These are phyloP conservation scores for Tolypocladium inflatum DNA, from an alignment of 2,329 filamentous ascomycete genomes.

Conservation along the genomic window DNA sequence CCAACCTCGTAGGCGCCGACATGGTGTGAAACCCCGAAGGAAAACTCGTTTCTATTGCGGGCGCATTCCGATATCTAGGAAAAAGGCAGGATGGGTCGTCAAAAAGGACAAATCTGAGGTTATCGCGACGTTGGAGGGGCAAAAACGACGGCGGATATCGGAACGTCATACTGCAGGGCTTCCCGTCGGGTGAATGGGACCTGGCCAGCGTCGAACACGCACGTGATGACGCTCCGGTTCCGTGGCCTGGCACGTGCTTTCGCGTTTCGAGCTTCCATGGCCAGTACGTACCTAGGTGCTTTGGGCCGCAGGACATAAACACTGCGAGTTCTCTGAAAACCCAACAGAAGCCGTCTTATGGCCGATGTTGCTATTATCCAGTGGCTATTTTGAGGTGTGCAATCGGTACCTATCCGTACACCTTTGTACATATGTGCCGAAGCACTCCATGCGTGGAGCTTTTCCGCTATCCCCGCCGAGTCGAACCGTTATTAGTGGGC, in stretches of 20 bases:
- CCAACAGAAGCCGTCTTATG: background rate
- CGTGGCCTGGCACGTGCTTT: background rate
- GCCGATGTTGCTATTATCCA: too few species aligned
- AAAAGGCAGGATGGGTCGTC: background rate
- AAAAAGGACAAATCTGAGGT: background rate
- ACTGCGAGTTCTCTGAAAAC: background rate
- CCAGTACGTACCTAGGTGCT: background rate
- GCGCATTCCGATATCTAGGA: background rate
- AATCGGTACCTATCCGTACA: background rate
- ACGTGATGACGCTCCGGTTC: background rate
- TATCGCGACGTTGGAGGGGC: background rate
- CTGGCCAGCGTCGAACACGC: background rate
- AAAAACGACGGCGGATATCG: background rate
- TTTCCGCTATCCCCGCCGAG: background rate
- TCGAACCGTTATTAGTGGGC: background rate
- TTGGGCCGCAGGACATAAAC: background rate
- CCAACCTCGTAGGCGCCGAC: slow-evolving; percentile 19
- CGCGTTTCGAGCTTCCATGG: background rate
- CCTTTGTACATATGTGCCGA: background rate
- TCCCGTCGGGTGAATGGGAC: background rate
- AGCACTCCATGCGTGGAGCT: background rate
- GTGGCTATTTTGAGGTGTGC: background rate
- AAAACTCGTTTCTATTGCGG: background rate
- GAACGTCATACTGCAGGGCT: background rate
- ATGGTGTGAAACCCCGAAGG: slow-evolving; percentile 9